Evolutionary conservation across 257 asterid species (phyloP), one percentile per base, ranked within the genome.

Genomic region (Solanum ossicruentum): DNA sequence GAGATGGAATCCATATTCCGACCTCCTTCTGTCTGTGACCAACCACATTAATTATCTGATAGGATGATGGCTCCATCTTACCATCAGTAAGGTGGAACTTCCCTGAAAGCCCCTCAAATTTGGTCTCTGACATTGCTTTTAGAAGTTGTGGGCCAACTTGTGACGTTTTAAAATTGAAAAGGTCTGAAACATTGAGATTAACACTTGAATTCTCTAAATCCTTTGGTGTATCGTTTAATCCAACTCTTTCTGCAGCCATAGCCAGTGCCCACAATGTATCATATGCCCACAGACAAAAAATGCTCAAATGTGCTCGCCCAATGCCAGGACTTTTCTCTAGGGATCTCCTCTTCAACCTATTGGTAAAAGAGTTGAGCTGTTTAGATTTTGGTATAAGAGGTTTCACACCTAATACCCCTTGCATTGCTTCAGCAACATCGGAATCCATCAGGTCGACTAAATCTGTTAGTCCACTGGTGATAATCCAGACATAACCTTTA

Each of bases 361-460:
- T 6, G 41, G 79, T 47, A 23, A 86, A 85, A 39, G 75, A 63
- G 10, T 85, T 18, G 3, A 88, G 88, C 54, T 73, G 49, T 13
- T 28, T 17, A 8, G 88, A 86, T 56, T 47, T 83, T 41, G 89
- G 89, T 66, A 87, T 71, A 21, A 72, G 49, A 2, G 93, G 90
- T 41, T 84, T 90, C 21, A 92, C 90, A 1, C 94, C 95, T n/a
- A 92, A 5, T 10, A 90, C 94, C 8, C 93, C 94, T n/a, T 91
- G 93, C 91, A 90, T 88, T 15, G 91, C 55, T 11, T 88, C 90
- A 12, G 87, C 82, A 10, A 83, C 67, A 4, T 54, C 49, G 6
- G 86, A 54, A 78, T 82, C 88, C 88, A 85, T 16, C 6, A 84
- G 55, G 65, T 84, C 63, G 55, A 86, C 83, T 15, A 87, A 71